Evolutionary conservation across 805 yeast species (phyloP), one percentile per base, ranked within the genome.

Genomic region (Cyberlindnera bimundalis): DNA sequence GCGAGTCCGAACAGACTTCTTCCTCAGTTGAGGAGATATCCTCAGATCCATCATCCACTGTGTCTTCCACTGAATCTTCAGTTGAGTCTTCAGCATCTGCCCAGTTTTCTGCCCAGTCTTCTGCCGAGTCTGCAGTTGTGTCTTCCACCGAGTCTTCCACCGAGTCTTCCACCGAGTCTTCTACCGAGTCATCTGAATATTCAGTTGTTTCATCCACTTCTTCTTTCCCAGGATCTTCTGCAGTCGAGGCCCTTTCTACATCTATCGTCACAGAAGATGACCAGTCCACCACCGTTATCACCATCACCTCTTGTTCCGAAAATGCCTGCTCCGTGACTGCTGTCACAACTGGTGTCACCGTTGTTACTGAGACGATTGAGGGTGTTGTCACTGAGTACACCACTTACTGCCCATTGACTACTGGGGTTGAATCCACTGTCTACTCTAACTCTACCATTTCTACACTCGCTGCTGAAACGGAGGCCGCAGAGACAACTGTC

Each of bases 231-330:
- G n/a, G n/a, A n/a, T n/a, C n/a, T n/a, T n/a, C n/a, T n/a, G n/a
- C n/a, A n/a, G n/a, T n/a, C n/a, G n/a, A n/a, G n/a, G n/a, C n/a
- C n/a, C n/a, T n/a, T n/a, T 18, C 34, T 13, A 50, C 55, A 43
- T 53, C 56, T 33, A 46, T 54, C 34, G 43, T 37, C 15, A 40
- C 52, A 27, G 54, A 29, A 2, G n/a, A n/a, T 25, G 47, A 40
- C 10, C 10, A 6, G 5, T n/a, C 30, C 10, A 42, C 43, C 30
- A 45, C 48, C n/a, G 26, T 40, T 9, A 14, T 26, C 14, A 26
- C 44, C 19, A 37, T 35, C 15, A 62, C 66, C 14, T 53, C 59
- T 11, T 62, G 66, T 45, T 43, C 51, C 14, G 50, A 50, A 24
- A 47, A 58, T 33, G 36, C 37, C 16, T 61, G 66, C 35, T 47